These are phyloP conservation scores for Passiflora organensis DNA, from an alignment of 345 rosid genomes.

Conservation along the genomic window DNA sequence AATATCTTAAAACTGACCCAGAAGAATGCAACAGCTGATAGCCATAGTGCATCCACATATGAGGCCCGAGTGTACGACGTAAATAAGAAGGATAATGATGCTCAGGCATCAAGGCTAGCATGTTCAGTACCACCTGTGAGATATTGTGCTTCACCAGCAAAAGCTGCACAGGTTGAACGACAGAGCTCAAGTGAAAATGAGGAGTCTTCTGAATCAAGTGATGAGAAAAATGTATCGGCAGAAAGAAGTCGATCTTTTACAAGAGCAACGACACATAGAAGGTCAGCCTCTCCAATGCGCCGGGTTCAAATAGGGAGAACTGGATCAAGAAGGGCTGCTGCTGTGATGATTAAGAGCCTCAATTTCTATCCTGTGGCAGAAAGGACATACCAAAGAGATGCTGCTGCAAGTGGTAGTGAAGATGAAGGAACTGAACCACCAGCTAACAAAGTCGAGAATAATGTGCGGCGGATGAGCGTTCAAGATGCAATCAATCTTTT, in stretches of 20 bases:
- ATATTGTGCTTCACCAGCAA: constrained; percentile 58
- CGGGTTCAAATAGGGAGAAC: constrained; percentile 58
- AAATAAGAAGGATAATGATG: constrained; percentile 20
- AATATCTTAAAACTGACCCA: constrained; percentile 25
- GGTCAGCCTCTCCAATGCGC: constrained; percentile 72
- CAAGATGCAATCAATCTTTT: constrained; percentile 62
- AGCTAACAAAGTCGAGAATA: constrained; percentile 34
- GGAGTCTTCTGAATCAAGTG: constrained; percentile 38
- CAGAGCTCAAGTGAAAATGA: constrained; percentile 41
- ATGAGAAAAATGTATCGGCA: constrained; percentile 31
- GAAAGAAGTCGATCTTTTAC: constrained; percentile 50
- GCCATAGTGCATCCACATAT: constrained; percentile 8
- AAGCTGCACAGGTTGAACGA: constrained; percentile 55
- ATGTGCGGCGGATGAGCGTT: constrained; percentile 46
- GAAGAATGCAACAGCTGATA: constrained; percentile 16
- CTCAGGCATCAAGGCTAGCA: constrained; percentile 27
- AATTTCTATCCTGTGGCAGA: constrained; percentile 42
- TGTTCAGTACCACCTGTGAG: constrained; percentile 33
- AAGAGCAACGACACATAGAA: constrained; percentile 51
- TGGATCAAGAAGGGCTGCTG: constrained; percentile 49
- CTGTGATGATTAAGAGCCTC: constrained; percentile 58
- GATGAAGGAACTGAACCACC: constrained; percentile 39
- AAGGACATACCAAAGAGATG: constrained; percentile 32
- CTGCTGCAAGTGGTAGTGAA: constrained; percentile 31
- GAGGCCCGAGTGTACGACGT: constrained; percentile 16